Conservation (phyloP, 106 monocot species). For the Hemerocallis citrina region DNA sequence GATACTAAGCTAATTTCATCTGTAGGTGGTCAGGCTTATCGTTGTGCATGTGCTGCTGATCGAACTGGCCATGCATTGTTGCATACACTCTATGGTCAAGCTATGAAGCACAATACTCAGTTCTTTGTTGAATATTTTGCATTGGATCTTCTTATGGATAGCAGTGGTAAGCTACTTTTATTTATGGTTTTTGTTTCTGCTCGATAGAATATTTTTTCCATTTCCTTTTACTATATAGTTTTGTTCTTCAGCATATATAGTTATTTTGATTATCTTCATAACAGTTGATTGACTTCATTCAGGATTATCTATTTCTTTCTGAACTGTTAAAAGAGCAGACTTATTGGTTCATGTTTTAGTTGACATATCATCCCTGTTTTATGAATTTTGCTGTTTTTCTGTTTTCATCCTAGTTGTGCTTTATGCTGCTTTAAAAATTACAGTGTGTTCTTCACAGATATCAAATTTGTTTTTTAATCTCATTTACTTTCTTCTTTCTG, state of each 20-base stretch:
- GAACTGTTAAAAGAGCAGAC: neutral
- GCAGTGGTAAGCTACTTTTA: conserved; percentile 33
- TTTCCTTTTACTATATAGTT: neutral
- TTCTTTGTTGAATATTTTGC: conserved; percentile 88
- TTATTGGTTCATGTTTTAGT: neutral
- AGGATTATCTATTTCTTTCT: neutral
- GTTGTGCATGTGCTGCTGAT: conserved; percentile 99
- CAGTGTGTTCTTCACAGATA: too few species aligned
- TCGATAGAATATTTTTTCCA: neutral
- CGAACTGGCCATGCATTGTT: conserved; percentile 97
- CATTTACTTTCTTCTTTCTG: neutral
- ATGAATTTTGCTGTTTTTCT: neutral
- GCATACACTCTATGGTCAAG: conserved; percentile 94
- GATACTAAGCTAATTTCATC: conserved; percentile 3
- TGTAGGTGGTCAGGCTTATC: conserved; percentile 95
- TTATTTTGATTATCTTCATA: neutral
- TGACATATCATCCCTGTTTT: neutral
- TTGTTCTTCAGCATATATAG: neutral
- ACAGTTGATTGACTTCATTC: neutral
- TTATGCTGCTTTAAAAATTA: too few species aligned
- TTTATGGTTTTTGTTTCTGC: neutral
- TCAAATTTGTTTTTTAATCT: neutral
- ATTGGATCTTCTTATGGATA: conserved; percentile 80
- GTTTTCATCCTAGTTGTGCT: neutral
- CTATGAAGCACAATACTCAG: conserved; percentile 84